These are phyloP conservation scores for Trichoderma erinaceum DNA, from an alignment of 495 filamentous ascomycete species.

Conservation along the genomic window DNA sequence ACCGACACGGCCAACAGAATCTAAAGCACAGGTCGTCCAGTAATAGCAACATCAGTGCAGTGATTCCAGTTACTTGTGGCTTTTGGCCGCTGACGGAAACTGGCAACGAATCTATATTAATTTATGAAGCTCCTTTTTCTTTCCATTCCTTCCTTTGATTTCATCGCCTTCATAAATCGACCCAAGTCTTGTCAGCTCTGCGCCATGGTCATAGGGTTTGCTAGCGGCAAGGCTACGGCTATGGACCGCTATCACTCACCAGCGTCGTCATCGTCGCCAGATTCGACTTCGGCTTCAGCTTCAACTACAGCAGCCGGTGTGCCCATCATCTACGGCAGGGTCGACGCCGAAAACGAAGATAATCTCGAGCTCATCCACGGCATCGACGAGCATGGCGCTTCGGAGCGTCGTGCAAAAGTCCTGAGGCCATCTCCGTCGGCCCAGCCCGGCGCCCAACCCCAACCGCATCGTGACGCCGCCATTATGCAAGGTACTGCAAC, in stretches of 20 bases:
- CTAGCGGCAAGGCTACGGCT: conserved; percentile 1
- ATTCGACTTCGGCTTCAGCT: background rate
- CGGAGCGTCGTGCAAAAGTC: conserved; percentile 10
- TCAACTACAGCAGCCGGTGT: background rate
- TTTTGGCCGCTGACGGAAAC: too few species aligned
- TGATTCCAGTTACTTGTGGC: too few species aligned
- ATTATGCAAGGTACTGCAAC: conserved; percentile 12
- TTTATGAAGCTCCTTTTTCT: background rate
- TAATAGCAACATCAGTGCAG: too few species aligned
- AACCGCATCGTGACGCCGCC: background rate
- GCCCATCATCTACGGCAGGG: conserved; percentile 23
- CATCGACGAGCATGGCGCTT: conserved; percentile 22
- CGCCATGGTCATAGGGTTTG: background rate
- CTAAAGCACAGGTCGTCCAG: too few species aligned
- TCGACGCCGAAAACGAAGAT: conserved; percentile 27
- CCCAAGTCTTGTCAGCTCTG: background rate
- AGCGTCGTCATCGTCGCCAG: background rate
- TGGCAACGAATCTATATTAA: background rate
- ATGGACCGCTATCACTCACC: background rate
- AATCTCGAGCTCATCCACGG: conserved; percentile 21
- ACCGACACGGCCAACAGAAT: too few species aligned
- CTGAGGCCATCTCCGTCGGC: conserved; percentile 7
- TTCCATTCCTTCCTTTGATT: background rate
- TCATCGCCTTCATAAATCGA: background rate
- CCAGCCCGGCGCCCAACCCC: conserved; percentile 5